Conservation (phyloP, 805 yeast species). For the Ogataea pilisensis region DNA sequence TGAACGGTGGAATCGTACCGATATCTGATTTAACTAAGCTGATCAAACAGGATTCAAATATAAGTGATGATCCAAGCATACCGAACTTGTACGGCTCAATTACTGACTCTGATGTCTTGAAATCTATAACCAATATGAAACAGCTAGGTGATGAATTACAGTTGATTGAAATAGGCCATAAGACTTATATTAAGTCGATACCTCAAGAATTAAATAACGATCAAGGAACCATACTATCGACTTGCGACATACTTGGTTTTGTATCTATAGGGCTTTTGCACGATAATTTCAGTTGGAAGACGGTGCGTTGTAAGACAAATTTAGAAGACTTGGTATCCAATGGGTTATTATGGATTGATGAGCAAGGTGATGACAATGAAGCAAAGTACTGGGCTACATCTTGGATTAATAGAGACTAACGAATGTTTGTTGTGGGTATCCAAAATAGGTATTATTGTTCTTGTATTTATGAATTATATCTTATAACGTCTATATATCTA, state of each 20-base stretch:
- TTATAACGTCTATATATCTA: not conserved
- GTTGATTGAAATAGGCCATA: conserved; percentile 52
- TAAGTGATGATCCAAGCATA: conserved; percentile 16
- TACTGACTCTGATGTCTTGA: conserved; percentile 47
- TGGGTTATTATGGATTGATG: conserved; percentile 86
- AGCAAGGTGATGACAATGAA: conserved; percentile 39
- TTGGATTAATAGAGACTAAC: conserved; percentile 46
- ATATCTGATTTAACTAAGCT: conserved; percentile 46
- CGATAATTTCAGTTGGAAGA: conserved; percentile 78
- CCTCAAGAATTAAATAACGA: conserved; percentile 64
- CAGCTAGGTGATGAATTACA: conserved; percentile 70
- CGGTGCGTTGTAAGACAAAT: conserved; percentile 53
- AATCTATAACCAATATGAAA: conserved; percentile 49
- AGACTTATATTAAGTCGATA: conserved; percentile 56
- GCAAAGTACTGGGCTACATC: conserved; percentile 69
- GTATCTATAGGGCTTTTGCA: conserved; percentile 58
- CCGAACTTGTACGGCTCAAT: not conserved
- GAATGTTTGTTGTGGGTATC: no score
- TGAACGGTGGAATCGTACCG: conserved; percentile 80
- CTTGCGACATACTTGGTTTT: conserved; percentile 75
- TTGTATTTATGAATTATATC: no score
- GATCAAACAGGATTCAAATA: conserved; percentile 24
- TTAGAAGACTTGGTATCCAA: conserved; percentile 74
- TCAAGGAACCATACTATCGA: conserved; percentile 65
- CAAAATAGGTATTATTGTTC: no score